Evolutionary conservation across 768 basidiomycete genomes (phyloP), one percentile per base, ranked within the genome.

Genomic region (Pluteus cervinus): DNA sequence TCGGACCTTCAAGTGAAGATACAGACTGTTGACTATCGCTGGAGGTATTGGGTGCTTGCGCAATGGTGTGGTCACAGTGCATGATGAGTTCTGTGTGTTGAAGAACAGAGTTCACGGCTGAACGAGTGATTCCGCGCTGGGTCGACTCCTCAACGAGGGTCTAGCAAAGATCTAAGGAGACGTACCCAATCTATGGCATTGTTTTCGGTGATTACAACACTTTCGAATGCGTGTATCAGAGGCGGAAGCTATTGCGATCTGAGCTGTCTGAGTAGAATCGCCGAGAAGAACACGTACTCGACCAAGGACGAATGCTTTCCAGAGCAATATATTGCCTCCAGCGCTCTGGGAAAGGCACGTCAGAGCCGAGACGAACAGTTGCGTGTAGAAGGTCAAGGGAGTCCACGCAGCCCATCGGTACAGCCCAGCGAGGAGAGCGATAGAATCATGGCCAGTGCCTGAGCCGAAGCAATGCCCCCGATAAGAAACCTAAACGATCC

Each of bases 221-320:
- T 71, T 44, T 76, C 74, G 36, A 86, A 80, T n/a, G 52, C 55
- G 5, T 61, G 50, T 22, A 88, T 47, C 16, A 87, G 57, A 11
- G 60, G 61, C 20, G 86, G 85, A 9, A 88, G 63, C 85, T 86
- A 50, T n/a, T 35, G 18, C 7, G 7, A 9, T 1, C 11, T 35
- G 5, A 41, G 18, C 15, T 18, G 8, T 14, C 15, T 11, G 10
- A 24, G 39, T 22, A n/a, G 22, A 42, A 15, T 5, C 18, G 25
- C 10, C 25, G 37, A 44, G 24, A 15, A 41, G 21, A 33, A 37
- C 24, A 44, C 80, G 48, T 58, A 88, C 86, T 37, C 86, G 71
- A 25, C 83, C 79, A 38, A 84, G 60, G 14, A 85, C 66, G 50
- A 87, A 88, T 14, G 77, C 69, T 45, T 73, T 75, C 86, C 85